These are phyloP conservation scores for Garcia nutans DNA, from an alignment of 345 rosid species.

Conservation along the genomic window DNA sequence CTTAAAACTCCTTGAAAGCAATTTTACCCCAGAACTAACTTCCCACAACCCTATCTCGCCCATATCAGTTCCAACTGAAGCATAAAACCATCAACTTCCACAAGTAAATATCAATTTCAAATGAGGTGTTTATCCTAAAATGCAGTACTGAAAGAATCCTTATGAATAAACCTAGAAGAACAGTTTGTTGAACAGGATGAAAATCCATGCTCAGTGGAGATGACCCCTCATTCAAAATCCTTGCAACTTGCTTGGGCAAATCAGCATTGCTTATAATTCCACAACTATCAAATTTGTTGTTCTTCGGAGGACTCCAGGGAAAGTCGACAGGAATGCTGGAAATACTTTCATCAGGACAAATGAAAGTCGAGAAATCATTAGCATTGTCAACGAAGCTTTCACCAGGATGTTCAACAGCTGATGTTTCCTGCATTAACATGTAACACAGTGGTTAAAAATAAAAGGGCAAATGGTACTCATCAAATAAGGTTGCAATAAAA, in stretches of 20 bases:
- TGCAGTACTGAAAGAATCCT: not conserved
- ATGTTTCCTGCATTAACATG: slow-evolving; percentile 25
- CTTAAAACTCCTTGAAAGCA: slow-evolving; percentile 50
- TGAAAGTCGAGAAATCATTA: slow-evolving; percentile 30
- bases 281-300: not conserved
- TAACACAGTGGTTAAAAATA: not conserved
- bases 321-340: slow-evolving; percentile 32
- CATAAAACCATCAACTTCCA: slow-evolving; percentile 13
- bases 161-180: slow-evolving; percentile 58
- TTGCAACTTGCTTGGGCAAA: slow-evolving; percentile 49
- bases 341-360: slow-evolving; percentile 12
- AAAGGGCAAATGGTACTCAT: not conserved
- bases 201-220: slow-evolving; percentile 73
- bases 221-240: slow-evolving; percentile 49
- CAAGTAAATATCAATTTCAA: slow-evolving; percentile 9
- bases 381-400: slow-evolving; percentile 7
- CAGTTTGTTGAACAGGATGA: slow-evolving; percentile 62
- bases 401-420: slow-evolving; percentile 16
- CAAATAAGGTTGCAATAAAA: slow-evolving; percentile 9
- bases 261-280: slow-evolving; percentile 5
- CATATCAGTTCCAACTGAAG: slow-evolving; percentile 59
- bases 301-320: not conserved
- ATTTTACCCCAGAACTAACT: slow-evolving; percentile 46
- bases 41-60: slow-evolving; percentile 73
- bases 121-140: slow-evolving; percentile 8